These are phyloP conservation scores for Hygrocybe coccinea DNA, from an alignment of 768 basidiomycete genomes.

Conservation along the genomic window DNA sequence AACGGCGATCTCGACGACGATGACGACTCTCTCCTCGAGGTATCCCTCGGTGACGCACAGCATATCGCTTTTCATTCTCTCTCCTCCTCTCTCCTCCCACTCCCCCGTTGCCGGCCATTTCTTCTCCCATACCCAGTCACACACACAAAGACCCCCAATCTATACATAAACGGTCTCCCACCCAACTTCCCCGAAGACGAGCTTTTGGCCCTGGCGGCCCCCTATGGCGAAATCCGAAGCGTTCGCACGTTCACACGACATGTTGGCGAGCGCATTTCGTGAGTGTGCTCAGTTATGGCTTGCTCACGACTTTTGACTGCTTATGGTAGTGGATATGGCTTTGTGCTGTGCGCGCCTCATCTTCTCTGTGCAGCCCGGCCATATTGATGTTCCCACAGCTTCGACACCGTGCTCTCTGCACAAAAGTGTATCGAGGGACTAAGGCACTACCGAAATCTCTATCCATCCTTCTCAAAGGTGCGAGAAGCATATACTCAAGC, in stretches of 20 bases:
- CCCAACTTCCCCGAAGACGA: conserved; percentile 80
- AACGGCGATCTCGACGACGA: not conserved
- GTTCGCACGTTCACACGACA: conserved; percentile 82
- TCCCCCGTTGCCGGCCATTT: not conserved
- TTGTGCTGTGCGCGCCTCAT: conserved; percentile 58
- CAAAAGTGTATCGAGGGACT: conserved; percentile 70
- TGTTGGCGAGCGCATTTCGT: conserved; percentile 59
- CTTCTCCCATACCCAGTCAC: not conserved
- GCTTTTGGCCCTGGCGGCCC: conserved; percentile 62
- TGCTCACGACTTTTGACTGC: not conserved
- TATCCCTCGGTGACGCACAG: not conserved
- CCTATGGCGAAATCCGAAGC: conserved; percentile 71
- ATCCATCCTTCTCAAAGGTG: conserved; percentile 86
- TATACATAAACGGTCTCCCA: conserved; percentile 85
- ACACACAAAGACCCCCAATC: conserved; percentile 69
- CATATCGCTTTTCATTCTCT: not conserved
- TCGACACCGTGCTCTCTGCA: conserved; percentile 60
- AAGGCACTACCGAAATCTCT: conserved; percentile 68
- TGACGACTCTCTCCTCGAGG: not conserved
- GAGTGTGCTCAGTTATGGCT: conserved; percentile 2
- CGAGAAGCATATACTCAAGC: conserved; percentile 6
- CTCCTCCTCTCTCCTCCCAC: not conserved
- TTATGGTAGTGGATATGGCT: conserved; percentile 64
- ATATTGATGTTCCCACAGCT: conserved; percentile 39
- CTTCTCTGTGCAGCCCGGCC: not conserved